A percentile compares a stretch with the other conserved stretches of the same genome.
Evolutionary conservation across 176 grass and related monocot genomes (phyloP).

Genomic region (Musa itinerans): DNA sequence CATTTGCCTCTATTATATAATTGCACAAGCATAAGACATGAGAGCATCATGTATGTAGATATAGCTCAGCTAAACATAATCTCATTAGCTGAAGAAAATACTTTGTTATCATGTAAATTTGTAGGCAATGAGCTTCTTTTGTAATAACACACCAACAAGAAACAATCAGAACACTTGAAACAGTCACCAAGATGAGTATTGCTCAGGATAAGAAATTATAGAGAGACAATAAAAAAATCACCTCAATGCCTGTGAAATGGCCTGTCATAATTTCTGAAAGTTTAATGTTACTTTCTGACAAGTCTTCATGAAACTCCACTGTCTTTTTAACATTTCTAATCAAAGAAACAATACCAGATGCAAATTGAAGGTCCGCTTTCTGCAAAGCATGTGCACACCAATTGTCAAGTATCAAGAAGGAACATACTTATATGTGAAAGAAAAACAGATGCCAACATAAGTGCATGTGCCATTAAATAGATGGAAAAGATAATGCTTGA

Average conservation of each 20-base stretch:
- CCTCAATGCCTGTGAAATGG: slow-evolving; percentile 76
- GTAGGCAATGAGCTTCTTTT: background rate
- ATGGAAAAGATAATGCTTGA: background rate
- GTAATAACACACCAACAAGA: background rate
- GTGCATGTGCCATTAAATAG: background rate
- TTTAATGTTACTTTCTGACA: slow-evolving; percentile 34
- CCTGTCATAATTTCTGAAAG: slow-evolving; percentile 58
- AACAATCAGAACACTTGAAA: background rate
- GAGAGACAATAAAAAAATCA: slow-evolving; percentile 20
- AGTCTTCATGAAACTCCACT: slow-evolving; percentile 66
- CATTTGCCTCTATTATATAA: too few relatives aligned
- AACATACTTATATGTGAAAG: too few relatives aligned
- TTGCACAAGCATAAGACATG: too few relatives aligned
- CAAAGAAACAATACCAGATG: slow-evolving; percentile 53
- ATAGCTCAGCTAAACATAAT: background rate
- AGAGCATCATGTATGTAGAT: too few relatives aligned
- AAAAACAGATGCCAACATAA: too few relatives aligned
- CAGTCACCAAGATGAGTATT: background rate
- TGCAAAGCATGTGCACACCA: slow-evolving; percentile 17
- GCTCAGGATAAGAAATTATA: slow-evolving; percentile 3
- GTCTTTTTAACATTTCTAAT: slow-evolving; percentile 49
- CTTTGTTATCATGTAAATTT: background rate
- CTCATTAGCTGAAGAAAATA: background rate
- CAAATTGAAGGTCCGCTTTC: slow-evolving; percentile 73
- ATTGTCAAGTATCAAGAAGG: too few relatives aligned